These are phyloP conservation scores for Myxozyma lipomycoides DNA, from an alignment of 805 yeast genomes.

Conservation along the genomic window DNA sequence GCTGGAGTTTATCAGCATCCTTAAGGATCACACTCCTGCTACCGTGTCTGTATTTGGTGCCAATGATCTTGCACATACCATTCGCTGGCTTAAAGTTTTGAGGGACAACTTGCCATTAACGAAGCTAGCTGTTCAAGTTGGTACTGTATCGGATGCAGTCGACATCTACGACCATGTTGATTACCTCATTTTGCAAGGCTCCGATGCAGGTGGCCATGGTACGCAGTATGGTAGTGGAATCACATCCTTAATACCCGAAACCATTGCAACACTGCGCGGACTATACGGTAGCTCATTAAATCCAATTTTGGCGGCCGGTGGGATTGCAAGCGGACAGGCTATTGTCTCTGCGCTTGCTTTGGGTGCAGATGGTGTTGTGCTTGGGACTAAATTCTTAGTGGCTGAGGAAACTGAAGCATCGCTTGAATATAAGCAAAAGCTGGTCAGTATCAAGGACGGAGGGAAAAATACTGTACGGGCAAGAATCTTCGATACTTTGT, in stretches of 20 bases:
- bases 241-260: slow-evolving; percentile 32
- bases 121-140: slow-evolving; percentile 15
- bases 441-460: slow-evolving; percentile 11
- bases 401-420: slow-evolving; percentile 18
- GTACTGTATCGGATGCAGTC: slow-evolving; percentile 12
- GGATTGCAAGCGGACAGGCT: slow-evolving; percentile 41
- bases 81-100: slow-evolving; percentile 9
- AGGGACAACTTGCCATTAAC: neutral
- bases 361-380: slow-evolving; percentile 54
- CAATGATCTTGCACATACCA: neutral
- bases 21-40: neutral
- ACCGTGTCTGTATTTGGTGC: slow-evolving; percentile 23
- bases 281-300: slow-evolving; percentile 7
- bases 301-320: slow-evolving; percentile 51
- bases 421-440: slow-evolving; percentile 1
- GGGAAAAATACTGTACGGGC: slow-evolving; percentile 11
- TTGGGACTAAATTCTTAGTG: slow-evolving; percentile 44
- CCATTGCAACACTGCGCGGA: slow-evolving; percentile 8
- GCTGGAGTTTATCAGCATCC: neutral
- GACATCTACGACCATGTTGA: slow-evolving; percentile 39
- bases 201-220: slow-evolving; percentile 65
- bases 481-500: slow-evolving; percentile 11
- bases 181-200: slow-evolving; percentile 53
- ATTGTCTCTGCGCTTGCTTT: slow-evolving; percentile 36
- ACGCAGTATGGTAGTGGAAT: slow-evolving; percentile 43